A percentile compares a stretch with the other conserved stretches of the same genome.
These are phyloP conservation scores for Turnera subulata DNA, from an alignment of 345 rosid species.

Conservation along the genomic window DNA sequence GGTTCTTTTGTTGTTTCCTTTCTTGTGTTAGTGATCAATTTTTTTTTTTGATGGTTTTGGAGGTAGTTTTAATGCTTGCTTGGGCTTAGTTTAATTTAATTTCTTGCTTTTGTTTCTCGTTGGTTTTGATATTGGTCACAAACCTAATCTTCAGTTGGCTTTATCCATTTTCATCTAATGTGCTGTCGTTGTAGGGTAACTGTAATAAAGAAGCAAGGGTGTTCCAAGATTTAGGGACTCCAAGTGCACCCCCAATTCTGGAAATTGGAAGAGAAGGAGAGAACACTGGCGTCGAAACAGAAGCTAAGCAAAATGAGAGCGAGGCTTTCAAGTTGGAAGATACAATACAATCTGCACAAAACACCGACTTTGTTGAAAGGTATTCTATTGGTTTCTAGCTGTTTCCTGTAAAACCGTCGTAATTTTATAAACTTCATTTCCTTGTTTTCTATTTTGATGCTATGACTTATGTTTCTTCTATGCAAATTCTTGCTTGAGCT, in stretches of 20 bases:
- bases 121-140: not conserved
- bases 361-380: constrained; percentile 48
- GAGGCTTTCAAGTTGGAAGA: constrained; percentile 28
- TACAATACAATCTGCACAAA: constrained; percentile 22
- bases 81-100: too few species aligned
- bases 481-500: constrained; percentile 9
- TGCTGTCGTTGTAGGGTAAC: constrained; percentile 33
- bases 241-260: constrained; percentile 88
- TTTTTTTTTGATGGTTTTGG: not conserved
- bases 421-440: not conserved
- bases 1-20: too few species aligned
- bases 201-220: constrained; percentile 14
- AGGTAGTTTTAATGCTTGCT: not conserved
- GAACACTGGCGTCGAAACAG: constrained; percentile 34
- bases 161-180: too few species aligned
- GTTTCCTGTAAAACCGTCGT: not conserved
- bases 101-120: not conserved
- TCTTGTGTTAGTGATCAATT: too few species aligned
- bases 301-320: constrained; percentile 27
- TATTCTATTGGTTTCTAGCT: constrained; percentile 18
- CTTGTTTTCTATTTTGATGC: not conserved
- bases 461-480: not conserved
- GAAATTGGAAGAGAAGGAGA: constrained; percentile 46
- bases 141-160: too few species aligned
- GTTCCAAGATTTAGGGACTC: constrained; percentile 61